A percentile compares a stretch with the other conserved stretches of the same genome.
These are phyloP conservation scores for Trypanosoma theileri DNA, from an alignment of 208 protist species.

Conservation along the genomic window DNA sequence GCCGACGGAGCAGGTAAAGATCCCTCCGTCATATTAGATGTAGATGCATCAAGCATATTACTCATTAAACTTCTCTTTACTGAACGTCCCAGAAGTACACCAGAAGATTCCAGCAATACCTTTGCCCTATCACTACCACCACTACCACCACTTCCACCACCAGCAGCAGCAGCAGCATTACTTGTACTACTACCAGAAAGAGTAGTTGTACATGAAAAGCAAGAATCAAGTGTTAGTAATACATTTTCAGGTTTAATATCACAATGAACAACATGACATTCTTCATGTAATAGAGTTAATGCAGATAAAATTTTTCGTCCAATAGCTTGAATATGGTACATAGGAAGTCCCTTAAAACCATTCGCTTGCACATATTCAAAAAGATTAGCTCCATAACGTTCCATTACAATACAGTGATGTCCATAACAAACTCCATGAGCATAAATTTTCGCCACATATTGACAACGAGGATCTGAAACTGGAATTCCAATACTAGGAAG, in stretches of 20 bases:
- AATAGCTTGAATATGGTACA: constrained; percentile 86
- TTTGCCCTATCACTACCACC: neutral
- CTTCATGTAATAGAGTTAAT: constrained; percentile 88
- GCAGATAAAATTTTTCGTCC: constrained; percentile 90
- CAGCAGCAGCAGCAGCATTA: neutral
- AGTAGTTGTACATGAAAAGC: constrained; percentile 18
- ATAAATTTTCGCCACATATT: constrained; percentile 63
- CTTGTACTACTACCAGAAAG: neutral
- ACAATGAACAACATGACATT: constrained; percentile 94
- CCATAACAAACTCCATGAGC: constrained; percentile 78
- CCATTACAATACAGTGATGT: constrained; percentile 91
- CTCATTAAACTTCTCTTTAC: neutral
- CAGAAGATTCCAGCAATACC: neutral
- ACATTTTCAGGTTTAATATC: constrained; percentile 97
- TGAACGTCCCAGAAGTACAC: neutral
- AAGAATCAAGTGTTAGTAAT: constrained; percentile 75
- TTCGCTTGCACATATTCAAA: constrained; percentile 87
- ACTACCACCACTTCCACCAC: neutral
- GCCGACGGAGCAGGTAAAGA: constrained; percentile 7
- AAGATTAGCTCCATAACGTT: constrained; percentile 90
- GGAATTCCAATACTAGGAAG: constrained; percentile 35
- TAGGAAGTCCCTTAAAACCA: constrained; percentile 74
- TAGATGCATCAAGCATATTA: neutral
- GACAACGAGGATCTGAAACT: constrained; percentile 56
- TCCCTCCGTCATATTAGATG: neutral